Base-by-base conservation (phyloP, 2,329 filamentous ascomycete genomes). In the Trichoderma sp. region DNA sequence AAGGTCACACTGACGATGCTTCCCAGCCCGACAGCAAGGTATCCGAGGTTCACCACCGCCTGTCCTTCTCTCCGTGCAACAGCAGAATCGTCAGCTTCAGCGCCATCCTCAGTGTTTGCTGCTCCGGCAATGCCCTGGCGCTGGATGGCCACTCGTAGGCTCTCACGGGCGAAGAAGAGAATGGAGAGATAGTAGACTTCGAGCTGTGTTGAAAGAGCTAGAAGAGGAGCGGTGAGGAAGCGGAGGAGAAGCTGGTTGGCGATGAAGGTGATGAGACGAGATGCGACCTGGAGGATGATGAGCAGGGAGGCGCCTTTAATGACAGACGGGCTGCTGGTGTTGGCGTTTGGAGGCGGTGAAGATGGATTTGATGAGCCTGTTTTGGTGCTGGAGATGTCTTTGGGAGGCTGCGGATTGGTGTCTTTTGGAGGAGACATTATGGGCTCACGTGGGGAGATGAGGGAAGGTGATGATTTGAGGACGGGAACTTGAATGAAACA, bases 101-200 rank as follows among this genome's bases (percentile, higher is more conserved):
- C 68, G 39, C 70, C 69, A 12, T 68, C 67, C 13, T 70, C 50
- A 4, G 29, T 37, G 12, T 42, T 68, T 37, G 61, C 61, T 15
- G 67, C 35, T 12, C 68, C 68, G 5, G 70, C 68, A 5, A 71
- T 72, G n/a, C 72, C 70, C 72, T 94, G 91, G 61, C 95, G 86
- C 79, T 98, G 94, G 39, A 97, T 87, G 29, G 94, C 93, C n/a
- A 97, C 90, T 17, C 95, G 90, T 58, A 98, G 82, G 74, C 91
- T 94, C 80, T 99, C 95, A 45, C 95, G 87, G 0, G 95, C 91
- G 75, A 99, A 98, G 79, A 97, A 97, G 0, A 99, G 85, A n/a
- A 96, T 90, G 0, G 93, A 93, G 53, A 97, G 90, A 69, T 94
- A 94, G 78, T 94, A 97, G 1, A 98, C 88, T 74, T 99, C 95